Percentiles rank a stretch among this genome's conserved stretches.
phyloP scores from a whole-genome alignment of 495 filamentous ascomycete species.

The Penicillium atrosanguineum region DNA sequence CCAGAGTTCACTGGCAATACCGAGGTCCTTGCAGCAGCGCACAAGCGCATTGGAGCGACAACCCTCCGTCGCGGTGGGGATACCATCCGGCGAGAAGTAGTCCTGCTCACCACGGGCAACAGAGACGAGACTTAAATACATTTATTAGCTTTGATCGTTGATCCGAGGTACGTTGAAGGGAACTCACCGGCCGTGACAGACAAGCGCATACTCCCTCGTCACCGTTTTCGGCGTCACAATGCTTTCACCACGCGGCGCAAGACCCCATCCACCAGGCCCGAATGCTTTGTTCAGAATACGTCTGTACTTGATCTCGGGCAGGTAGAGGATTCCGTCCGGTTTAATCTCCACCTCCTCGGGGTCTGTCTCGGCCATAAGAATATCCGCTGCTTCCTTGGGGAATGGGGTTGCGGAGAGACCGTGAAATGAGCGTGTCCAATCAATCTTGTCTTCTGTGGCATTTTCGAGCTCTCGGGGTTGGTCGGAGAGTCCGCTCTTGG shows the following conservation, averaged over 20 bases:
- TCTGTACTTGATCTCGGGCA: slow-evolving; percentile 98
- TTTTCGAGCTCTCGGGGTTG: slow-evolving; percentile 46
- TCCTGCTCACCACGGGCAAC: slow-evolving; percentile 93
- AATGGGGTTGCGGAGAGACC: slow-evolving; percentile 78
- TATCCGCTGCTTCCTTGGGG: slow-evolving; percentile 66
- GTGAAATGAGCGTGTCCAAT: slow-evolving; percentile 94
- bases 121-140: slow-evolving; percentile 67
- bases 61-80: slow-evolving; percentile 95
- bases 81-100: slow-evolving; percentile 88
- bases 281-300: slow-evolving; percentile 89
- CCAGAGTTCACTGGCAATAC: slow-evolving; percentile 93
- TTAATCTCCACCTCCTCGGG: slow-evolving; percentile 90
- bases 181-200: slow-evolving; percentile 83
- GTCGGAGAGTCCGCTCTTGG: slow-evolving; percentile 52
- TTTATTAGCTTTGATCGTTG: neutral
- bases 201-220: slow-evolving; percentile 91
- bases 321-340: slow-evolving; percentile 91
- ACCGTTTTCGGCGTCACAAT: slow-evolving; percentile 85
- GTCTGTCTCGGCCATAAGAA: slow-evolving; percentile 65
- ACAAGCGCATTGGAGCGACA: slow-evolving; percentile 96
- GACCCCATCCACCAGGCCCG: slow-evolving; percentile 92
- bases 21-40: slow-evolving; percentile 96
- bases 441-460: slow-evolving; percentile 55
- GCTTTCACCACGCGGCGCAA: slow-evolving; percentile 86
- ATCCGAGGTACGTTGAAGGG: neutral